Evolutionary conservation across 768 basidiomycete species (phyloP).

Genomic region (Amanita phalloides): DNA sequence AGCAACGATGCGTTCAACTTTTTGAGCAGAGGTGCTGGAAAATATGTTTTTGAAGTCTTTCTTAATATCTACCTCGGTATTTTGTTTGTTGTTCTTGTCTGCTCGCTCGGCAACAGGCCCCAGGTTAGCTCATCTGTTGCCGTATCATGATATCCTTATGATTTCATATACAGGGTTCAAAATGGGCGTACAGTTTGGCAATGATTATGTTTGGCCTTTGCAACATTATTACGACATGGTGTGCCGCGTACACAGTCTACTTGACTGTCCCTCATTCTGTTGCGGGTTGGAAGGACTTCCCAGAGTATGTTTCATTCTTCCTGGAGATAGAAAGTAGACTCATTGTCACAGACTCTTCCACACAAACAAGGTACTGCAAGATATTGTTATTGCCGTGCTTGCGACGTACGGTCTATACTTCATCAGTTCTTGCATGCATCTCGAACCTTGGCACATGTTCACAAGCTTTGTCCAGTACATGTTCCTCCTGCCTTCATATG

Average conservation of each 20-base stretch:
- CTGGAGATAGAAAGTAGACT: neutral
- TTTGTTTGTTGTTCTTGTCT: conserved; percentile 72
- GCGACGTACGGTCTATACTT: conserved; percentile 81
- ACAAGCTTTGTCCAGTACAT: conserved; percentile 89
- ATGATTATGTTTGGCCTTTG: conserved; percentile 74
- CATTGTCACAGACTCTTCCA: conserved; percentile 37
- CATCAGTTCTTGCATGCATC: conserved; percentile 75
- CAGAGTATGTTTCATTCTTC: conserved; percentile 36
- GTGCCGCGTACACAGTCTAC: conserved; percentile 86
- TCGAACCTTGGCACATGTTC: conserved; percentile 97
- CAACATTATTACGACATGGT: conserved; percentile 76
- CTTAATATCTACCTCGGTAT: conserved; percentile 75
- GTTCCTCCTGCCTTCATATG: conserved; percentile 69
- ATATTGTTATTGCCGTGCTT: conserved; percentile 74
- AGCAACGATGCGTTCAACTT: conserved; percentile 71
- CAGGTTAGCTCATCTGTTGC: conserved; percentile 25
- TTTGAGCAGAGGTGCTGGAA: conserved; percentile 60
- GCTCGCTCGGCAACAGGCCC: conserved; percentile 88
- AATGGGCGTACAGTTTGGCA: conserved; percentile 71
- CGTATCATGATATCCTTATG: neutral
- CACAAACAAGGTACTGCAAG: conserved; percentile 61
- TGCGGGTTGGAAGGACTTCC: conserved; percentile 67
- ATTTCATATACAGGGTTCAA: conserved; percentile 47
- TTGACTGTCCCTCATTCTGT: conserved; percentile 67
- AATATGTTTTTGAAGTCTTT: conserved; percentile 69